Conservation (phyloP, 2,329 filamentous ascomycete genomes). For the Ceratocystis alfenasii region DNA sequence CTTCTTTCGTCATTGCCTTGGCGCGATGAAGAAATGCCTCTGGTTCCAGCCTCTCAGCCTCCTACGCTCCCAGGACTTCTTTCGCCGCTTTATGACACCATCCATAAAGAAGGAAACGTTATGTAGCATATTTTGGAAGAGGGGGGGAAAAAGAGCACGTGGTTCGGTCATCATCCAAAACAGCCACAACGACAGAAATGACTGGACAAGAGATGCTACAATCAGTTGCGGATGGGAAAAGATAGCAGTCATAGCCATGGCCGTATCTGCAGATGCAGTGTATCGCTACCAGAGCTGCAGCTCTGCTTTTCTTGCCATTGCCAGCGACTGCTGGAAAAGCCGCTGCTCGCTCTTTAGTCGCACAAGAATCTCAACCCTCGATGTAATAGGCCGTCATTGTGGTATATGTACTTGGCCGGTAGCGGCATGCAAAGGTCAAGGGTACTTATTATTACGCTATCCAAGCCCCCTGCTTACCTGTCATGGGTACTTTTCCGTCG, state of each 20-base stretch:
- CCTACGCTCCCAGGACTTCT: no score
- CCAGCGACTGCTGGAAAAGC: no score
- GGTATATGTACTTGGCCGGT: neutral
- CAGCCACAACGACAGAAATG: neutral
- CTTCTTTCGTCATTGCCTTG: no score
- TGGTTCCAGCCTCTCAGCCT: no score
- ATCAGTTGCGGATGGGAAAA: neutral
- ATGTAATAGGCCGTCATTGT: neutral
- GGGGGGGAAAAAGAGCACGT: neutral
- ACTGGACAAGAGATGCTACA: neutral
- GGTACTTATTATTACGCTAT: neutral
- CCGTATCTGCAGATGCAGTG: neutral
- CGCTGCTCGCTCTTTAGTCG: no score
- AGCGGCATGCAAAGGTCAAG: neutral
- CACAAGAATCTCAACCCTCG: no score
- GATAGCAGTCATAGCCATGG: neutral
- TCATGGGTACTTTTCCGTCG: neutral
- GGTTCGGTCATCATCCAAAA: neutral
- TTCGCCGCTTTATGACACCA: neutral
- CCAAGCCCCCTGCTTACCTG: neutral
- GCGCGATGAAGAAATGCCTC: no score
- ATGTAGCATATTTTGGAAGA: no score
- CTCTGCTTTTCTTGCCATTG: no score
- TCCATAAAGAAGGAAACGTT: no score
- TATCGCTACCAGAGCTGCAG: no score